Base-by-base conservation (phyloP, 805 yeast genomes). In the Ogataea polymorpha region DNA sequence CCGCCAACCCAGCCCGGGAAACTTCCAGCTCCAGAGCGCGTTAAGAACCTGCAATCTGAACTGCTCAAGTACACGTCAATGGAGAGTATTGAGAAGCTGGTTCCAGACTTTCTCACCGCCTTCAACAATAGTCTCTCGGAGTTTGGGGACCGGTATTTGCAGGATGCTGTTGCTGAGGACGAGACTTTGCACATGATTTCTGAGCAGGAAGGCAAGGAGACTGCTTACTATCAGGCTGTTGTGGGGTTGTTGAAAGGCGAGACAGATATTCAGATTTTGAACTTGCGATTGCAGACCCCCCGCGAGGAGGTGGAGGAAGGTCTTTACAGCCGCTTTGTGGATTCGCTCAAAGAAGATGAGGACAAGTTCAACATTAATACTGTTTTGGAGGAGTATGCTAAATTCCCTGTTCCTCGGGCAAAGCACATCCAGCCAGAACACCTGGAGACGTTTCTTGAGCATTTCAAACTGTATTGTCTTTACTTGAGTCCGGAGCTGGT, bases 91-190 rank as follows among this genome's bases (percentile, higher is more conserved):
- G 46, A 49, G 15, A 32, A 41, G 11, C 28, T 51, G 31, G 44
- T 39, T n/a, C 53, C 54, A n/a, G 49, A 47, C 37, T 49, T 53
- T 41, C 43, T 32, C 9, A 24, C 49, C 13, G 35, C 47, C 13
- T 27, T 51, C 23, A 26, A 34, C 14, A 33, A 41, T 14, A 33
- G 47, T 13, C 13, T 58, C 8, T 9, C 27, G 8, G 40, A 38
- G 13, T 59, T 56, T 43, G 63, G 61, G 9, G 53, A 48, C 23
- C 25, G 44, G 23, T 29, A 45, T 12, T 35, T 55, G 31, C 41
- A 41, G 17, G 53, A 48, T 11, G 23, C 44, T 2, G 32, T 55
- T 4, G 35, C 40, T 20, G 48, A 52, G 27, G 51, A 50, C 24
- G 47, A 37, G 17, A 23, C 37, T 5, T 33, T 52, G 30, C 40